Evolutionary conservation across 1,139 yeast species (phyloP), one percentile per base, ranked within the genome.

Genomic region (Scheffersomyces lignicola): DNA sequence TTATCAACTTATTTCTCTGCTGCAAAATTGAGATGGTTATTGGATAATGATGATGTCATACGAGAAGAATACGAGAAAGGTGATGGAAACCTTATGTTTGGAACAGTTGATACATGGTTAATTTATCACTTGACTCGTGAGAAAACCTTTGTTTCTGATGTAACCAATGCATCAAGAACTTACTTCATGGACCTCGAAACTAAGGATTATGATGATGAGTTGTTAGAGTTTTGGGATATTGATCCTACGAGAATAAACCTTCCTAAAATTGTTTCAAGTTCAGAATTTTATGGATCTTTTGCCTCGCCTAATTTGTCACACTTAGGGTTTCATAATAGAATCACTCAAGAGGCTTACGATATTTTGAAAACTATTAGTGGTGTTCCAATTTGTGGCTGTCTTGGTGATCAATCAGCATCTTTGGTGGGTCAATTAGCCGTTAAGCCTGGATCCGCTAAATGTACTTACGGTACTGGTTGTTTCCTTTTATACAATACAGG

Each of bases 401-500:
- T 90, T 20, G 97, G 97, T 42, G 97, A 90, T 63, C 97, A 90
- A 66, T 80, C 92, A 40, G 90, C 97, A 3, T 94, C 97, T 4
- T 65, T 90, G 43, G 96, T 89, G 34, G 97, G 97, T 22, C 97
- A 90, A 62, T 64, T 87, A 60, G 96, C 96, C 2, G 78, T 87
- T 52, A 73, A 76, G 45, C 74, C 80, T 21, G 97, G 97, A 38
- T 79, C 84, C 35, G 96, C 96, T 27, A 90, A 90, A 62, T 87
- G 95, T 70, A 90, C 97, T n/a, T 90, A 89, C 56, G 97, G 97
- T 47, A 90, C 97, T 2, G 97, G 97, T 45, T 88, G 96, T 59
- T 90, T 90, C 73, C 62, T 90, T 45, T 71, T 90, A 45, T 88
- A 85, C 71, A 90, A 90, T 63, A 87, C 96, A 3, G 97, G 97